Evolutionary conservation across 352 stramenopile genomes (phyloP).

Genomic region (Pythium sp.): DNA sequence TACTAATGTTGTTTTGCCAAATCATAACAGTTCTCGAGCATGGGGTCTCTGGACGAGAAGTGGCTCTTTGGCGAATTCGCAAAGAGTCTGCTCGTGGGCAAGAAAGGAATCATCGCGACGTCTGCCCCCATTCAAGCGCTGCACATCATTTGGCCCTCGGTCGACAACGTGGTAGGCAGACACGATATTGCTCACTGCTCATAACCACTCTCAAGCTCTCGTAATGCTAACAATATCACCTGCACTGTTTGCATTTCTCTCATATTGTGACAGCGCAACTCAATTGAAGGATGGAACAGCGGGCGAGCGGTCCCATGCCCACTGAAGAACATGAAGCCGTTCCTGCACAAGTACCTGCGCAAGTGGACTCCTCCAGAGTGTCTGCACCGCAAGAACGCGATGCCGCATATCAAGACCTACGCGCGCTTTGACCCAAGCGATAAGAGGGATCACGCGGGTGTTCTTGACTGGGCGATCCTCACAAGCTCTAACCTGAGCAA

Average conservation of each 20-base stretch:
- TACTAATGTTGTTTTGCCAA: neutral
- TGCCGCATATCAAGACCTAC: constrained; percentile 86
- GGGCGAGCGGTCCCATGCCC: constrained; percentile 69
- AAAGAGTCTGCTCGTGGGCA: constrained; percentile 52
- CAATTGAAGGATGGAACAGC: constrained; percentile 72
- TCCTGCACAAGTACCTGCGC: constrained; percentile 81
- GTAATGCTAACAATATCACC: neutral
- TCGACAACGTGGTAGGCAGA: constrained; percentile 65
- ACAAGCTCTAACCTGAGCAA: constrained; percentile 85
- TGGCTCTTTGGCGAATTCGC: constrained; percentile 81
- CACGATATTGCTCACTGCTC: no score
- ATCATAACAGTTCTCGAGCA: constrained; percentile 64
- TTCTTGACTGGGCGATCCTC: constrained; percentile 71
- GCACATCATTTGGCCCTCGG: constrained; percentile 80
- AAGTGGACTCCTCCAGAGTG: constrained; percentile 60
- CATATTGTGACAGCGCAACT: constrained; percentile 49
- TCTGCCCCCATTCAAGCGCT: constrained; percentile 49
- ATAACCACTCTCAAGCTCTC: no score
- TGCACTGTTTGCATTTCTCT: neutral
- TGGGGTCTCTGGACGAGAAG: constrained; percentile 79
- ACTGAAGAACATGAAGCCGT: constrained; percentile 85
- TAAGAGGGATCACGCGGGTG: constrained; percentile 14
- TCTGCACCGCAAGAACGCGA: constrained; percentile 69
- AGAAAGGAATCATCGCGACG: constrained; percentile 26
- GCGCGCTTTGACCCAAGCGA: constrained; percentile 44